Conservation (phyloP, 257 asterid species). For the Jasminum sambac region DNA sequence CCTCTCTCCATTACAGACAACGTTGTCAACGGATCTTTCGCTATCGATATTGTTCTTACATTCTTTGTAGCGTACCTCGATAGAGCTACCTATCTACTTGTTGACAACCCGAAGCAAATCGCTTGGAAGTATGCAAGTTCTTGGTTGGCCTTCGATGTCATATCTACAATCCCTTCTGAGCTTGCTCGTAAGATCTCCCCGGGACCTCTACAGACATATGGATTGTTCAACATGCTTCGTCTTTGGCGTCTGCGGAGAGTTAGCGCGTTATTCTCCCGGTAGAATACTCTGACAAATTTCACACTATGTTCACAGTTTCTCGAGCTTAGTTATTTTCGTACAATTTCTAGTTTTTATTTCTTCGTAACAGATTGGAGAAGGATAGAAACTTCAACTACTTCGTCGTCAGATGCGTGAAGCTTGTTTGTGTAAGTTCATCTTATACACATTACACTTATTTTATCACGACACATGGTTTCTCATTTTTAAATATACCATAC, state of each 20-base stretch:
- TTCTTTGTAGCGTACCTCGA: conserved; percentile 88
- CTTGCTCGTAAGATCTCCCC: conserved; percentile 64
- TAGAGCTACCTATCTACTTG: conserved; percentile 55
- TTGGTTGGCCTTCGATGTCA: conserved; percentile 68
- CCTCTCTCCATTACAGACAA: conserved; percentile 62
- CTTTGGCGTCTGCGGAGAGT: conserved; percentile 93
- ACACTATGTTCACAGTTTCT: not conserved
- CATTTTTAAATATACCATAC: too few species aligned
- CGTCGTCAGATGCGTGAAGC: conserved; percentile 84
- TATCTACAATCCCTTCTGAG: conserved; percentile 80
- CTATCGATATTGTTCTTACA: conserved; percentile 75
- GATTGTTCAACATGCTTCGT: conserved; percentile 83
- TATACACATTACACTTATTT: not conserved
- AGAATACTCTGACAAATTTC: conserved; percentile 11
- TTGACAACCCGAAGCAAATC: conserved; percentile 56
- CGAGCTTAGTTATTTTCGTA: conserved; percentile 4
- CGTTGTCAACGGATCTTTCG: conserved; percentile 76
- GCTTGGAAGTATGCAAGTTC: conserved; percentile 57
- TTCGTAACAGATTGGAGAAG: conserved; percentile 72
- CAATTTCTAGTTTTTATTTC: conserved; percentile 11
- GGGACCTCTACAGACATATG: conserved; percentile 50
- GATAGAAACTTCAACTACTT: conserved; percentile 88
- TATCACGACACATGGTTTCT: not conserved
- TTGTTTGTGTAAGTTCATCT: conserved; percentile 69
- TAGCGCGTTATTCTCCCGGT: conserved; percentile 83